A percentile compares a stretch with the other conserved stretches of the same genome.
Evolutionary conservation across 257 asterid species (phyloP).

Genomic region (Linaria vulgaris): DNA sequence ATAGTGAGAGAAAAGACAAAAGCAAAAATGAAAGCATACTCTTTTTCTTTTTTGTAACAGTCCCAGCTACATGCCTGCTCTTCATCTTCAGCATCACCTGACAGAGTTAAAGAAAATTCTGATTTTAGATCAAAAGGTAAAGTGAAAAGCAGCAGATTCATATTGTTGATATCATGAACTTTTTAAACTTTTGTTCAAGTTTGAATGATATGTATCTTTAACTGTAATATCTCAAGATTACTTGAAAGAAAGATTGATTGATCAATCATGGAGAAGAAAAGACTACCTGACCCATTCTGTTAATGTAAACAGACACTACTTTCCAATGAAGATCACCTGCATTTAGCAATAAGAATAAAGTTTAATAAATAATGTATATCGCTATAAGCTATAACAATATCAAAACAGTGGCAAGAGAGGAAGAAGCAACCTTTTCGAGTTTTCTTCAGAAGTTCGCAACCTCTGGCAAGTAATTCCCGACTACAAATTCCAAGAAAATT

Average conservation of each 20-base stretch:
- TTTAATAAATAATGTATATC: no score
- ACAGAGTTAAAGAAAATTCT: conserved; percentile 28
- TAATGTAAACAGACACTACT: conserved; percentile 85
- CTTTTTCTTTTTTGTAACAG: conserved; percentile 99
- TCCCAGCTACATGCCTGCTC: conserved; percentile 96
- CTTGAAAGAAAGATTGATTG: conserved; percentile 20
- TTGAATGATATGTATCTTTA: not conserved
- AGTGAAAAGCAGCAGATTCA: conserved; percentile 31
- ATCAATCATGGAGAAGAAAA: conserved; percentile 26
- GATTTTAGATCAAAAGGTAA: conserved; percentile 29
- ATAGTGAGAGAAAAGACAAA: conserved; percentile 50
- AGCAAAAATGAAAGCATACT: conserved; percentile 52
- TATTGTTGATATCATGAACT: conserved; percentile 13
- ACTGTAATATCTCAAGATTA: not conserved
- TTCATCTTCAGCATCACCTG: conserved; percentile 88
- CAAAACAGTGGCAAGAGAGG: not conserved
- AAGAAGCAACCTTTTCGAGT: conserved; percentile 69
- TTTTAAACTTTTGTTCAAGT: conserved; percentile 29
- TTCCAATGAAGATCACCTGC: conserved; percentile 99
- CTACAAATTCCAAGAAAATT: conserved; percentile 91
- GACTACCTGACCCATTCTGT: conserved; percentile 80
- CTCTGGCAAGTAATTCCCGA: conserved; percentile 85
- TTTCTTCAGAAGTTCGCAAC: conserved; percentile 81
- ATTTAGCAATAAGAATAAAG: conserved; percentile 2
- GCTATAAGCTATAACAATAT: not conserved